phyloP scores from a whole-genome alignment of 1,139 yeast genomes.

The Sugiyamaella novakii region DNA sequence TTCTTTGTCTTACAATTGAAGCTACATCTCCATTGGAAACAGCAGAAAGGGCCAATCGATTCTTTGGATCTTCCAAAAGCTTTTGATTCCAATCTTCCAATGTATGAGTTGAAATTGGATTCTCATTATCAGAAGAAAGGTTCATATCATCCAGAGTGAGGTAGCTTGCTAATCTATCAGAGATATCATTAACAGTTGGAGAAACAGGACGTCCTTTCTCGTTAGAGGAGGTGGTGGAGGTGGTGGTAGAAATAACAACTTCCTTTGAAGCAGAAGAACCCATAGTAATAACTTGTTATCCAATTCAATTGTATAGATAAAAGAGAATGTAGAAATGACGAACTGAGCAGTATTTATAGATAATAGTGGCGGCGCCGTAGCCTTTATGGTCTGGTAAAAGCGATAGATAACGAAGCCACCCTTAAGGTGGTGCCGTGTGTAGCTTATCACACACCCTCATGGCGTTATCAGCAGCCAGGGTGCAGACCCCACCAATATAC shows the following conservation, averaged over 20 bases:
- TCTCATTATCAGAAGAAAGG: conserved; percentile 25
- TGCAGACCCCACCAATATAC: conserved; percentile 1
- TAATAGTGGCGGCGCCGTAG: conserved; percentile 3
- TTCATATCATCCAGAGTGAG: conserved; percentile 24
- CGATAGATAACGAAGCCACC: background rate
- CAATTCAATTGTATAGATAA: too few relatives aligned
- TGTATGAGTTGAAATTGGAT: conserved; percentile 45
- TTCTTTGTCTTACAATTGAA: conserved; percentile 48
- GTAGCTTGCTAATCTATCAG: conserved; percentile 30
- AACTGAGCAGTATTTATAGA: too few relatives aligned
- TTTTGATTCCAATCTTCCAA: conserved; percentile 56
- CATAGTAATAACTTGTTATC: too few relatives aligned
- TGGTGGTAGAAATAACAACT: conserved; percentile 4
- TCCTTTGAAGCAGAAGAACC: conserved; percentile 24
- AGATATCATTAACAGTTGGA: conserved; percentile 21
- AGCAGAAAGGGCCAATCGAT: conserved; percentile 60
- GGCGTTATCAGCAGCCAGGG: conserved; percentile 10
- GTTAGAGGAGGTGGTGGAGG: background rate
- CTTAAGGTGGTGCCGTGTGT: conserved; percentile 12
- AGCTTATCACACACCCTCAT: conserved; percentile 11
- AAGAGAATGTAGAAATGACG: too few relatives aligned
- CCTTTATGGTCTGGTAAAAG: conserved; percentile 2
- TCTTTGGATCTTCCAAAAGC: conserved; percentile 55
- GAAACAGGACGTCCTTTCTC: conserved; percentile 10
- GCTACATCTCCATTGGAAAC: conserved; percentile 53